These are phyloP conservation scores for Dioscorea alata DNA, from an alignment of 106 monocot genomes.

Conservation along the genomic window DNA sequence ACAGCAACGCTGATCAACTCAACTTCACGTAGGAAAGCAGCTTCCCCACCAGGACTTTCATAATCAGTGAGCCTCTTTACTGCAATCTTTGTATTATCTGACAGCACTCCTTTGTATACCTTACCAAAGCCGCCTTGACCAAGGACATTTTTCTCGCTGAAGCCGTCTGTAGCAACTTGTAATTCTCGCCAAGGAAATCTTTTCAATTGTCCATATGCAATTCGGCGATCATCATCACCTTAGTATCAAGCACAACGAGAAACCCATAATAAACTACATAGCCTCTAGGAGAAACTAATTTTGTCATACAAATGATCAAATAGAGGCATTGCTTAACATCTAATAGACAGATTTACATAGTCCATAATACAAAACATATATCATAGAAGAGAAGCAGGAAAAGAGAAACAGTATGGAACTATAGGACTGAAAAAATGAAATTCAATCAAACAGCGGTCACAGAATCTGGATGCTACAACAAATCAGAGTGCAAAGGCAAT, in stretches of 20 bases:
- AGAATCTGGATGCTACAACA: too few species aligned
- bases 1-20: constrained; percentile 14
- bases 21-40: constrained; percentile 12
- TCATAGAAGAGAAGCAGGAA: background rate
- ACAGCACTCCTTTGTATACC: constrained; percentile 8
- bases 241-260: background rate
- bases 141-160: constrained; percentile 64
- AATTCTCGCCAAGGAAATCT: constrained; percentile 75
- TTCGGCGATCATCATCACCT: constrained; percentile 72
- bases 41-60: constrained; percentile 10
- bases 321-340: background rate
- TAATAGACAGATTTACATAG: background rate
- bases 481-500: too few species aligned
- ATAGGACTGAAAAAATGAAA: background rate
- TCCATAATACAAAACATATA: background rate
- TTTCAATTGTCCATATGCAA: constrained; percentile 73
- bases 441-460: background rate
- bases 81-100: constrained; percentile 8
- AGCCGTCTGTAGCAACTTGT: constrained; percentile 62
- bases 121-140: constrained; percentile 13
- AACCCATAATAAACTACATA: background rate
- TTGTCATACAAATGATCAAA: background rate
- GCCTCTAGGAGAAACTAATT: background rate
- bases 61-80: constrained; percentile 9
- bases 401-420: background rate